Base-by-base conservation (phyloP, 108 stramenopile genomes). In the Schizochytrium sp. region DNA sequence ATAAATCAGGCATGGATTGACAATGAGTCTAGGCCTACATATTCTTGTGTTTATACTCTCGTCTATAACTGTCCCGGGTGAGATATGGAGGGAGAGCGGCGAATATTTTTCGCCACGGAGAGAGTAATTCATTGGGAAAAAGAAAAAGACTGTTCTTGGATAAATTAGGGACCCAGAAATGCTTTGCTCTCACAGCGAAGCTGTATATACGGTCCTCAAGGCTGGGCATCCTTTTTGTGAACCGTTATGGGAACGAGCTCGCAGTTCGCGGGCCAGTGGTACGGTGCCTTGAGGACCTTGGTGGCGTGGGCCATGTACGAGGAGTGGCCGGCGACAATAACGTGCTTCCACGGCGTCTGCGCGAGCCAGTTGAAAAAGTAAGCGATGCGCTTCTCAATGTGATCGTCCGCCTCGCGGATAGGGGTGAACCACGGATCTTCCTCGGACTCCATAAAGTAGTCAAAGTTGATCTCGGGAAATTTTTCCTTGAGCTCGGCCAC, bases 381-480 rank as follows among this genome's bases (percentile, higher is more conserved):
- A 12, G 45, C 76, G 51, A 83, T 83, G 76, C 76, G 76, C n/a
- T 47, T 83, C 51, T 83, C 76, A 23, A 83, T 53, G 48, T 83
- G 48, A 14, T 83, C 76, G 51, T 83, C 76, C 10, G 10, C 23
- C 51, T 83, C 76, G n/a, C 76, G 76, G 5, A 25, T 53, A 12
- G 45, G 48, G 18, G 76, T 21, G 48, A 47, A 83, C 76, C 76
- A 83, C 12, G 45, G n/a, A 34, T 83, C 76, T 6, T 83, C 23
- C 28, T 83, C 76, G 51, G 48, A 53, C 51, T 83, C 76, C 76
- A 83, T 83, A 4, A 83, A 83, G 76, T 53, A 28, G 76, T 83
- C 76, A 83, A 83, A 83, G 23, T 83, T 53, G 10, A 83, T 23
- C 76, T 83, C 76, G n/a, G 76, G 76, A 23, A 83, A 83, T 6